Evolutionary conservation across 371 early-diverging fungal species (phyloP).

Genomic region (Mortierella sp.): DNA sequence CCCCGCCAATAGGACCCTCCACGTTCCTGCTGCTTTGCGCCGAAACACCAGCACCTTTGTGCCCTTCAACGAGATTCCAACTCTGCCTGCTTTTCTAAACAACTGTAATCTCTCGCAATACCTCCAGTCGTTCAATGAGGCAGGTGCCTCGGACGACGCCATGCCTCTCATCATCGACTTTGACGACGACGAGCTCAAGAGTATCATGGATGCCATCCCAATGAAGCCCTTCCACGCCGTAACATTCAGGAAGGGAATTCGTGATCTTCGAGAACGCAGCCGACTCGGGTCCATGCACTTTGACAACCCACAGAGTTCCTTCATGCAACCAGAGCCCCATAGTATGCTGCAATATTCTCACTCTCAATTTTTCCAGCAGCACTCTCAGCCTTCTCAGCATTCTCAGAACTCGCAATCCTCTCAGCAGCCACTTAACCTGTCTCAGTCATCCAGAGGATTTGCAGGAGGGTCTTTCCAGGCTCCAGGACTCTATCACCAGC

Average conservation of each 20-base stretch:
- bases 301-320: conserved; percentile 52
- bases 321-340: conserved; percentile 58
- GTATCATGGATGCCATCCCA: conserved; percentile 60
- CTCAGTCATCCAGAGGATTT: conserved; percentile 32
- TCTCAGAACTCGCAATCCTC: conserved; percentile 46
- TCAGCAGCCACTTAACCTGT: conserved; percentile 29
- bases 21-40: conserved; percentile 41
- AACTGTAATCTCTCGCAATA: conserved; percentile 64
- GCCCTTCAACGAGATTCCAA: conserved; percentile 47
- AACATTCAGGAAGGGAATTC: conserved; percentile 62
- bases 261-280: conserved; percentile 59
- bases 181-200: conserved; percentile 65
- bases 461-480: conserved; percentile 21
- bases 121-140: conserved; percentile 61
- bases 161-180: conserved; percentile 63
- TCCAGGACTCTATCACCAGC: conserved; percentile 37
- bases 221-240: conserved; percentile 70
- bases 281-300: conserved; percentile 57
- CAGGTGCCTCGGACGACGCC: conserved; percentile 68
- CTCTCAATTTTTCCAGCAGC: conserved; percentile 56
- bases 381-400: conserved; percentile 46
- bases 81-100: conserved; percentile 59
- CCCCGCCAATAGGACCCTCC: conserved; percentile 23
- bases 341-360: conserved; percentile 48
- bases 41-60: conserved; percentile 51